These are phyloP conservation scores for Lachnellula subtilissima DNA, from an alignment of 2,329 filamentous ascomycete species.

Conservation along the genomic window DNA sequence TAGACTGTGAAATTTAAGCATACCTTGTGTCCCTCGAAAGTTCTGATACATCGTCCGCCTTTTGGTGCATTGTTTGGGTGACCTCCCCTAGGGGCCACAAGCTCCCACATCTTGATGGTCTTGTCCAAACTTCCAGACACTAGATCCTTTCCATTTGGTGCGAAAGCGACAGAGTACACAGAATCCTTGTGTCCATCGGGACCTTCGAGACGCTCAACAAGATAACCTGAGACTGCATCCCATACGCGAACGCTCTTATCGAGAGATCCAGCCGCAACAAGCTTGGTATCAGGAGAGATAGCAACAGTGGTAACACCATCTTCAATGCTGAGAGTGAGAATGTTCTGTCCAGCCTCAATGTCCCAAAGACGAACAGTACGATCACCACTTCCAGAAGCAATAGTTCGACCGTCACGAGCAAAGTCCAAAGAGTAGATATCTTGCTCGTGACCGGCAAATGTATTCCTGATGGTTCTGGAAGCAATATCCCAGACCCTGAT, in stretches of 20 bases:
- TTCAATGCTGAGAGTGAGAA: slow-evolving; percentile 84
- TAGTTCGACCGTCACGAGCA: slow-evolving; percentile 85
- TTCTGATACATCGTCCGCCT: slow-evolving; percentile 90
- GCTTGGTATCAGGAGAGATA: slow-evolving; percentile 91
- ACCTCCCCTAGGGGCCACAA: slow-evolving; percentile 65
- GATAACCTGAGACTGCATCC: slow-evolving; percentile 81
- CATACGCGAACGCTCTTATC: slow-evolving; percentile 98
- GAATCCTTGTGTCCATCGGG: slow-evolving; percentile 94
- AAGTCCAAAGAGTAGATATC: slow-evolving; percentile 98
- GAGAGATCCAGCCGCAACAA: slow-evolving; percentile 88
- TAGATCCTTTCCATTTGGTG: slow-evolving; percentile 85
- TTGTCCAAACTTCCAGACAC: slow-evolving; percentile 94
- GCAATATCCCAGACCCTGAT: slow-evolving; percentile 98
- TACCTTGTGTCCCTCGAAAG: slow-evolving; percentile 94
- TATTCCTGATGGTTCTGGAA: slow-evolving; percentile 76
- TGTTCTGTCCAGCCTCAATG: slow-evolving; percentile 76
- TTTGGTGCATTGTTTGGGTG: slow-evolving; percentile 65
- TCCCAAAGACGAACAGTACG: slow-evolving; percentile 95
- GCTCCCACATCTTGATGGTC: slow-evolving; percentile 99
- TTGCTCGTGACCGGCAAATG: slow-evolving; percentile 95
- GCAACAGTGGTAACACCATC: slow-evolving; percentile 97
- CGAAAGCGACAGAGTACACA: slow-evolving; percentile 95
- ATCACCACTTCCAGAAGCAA: slow-evolving; percentile 93
- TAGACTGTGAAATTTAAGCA: slow-evolving; percentile 27
- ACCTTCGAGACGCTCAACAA: slow-evolving; percentile 88